These are phyloP conservation scores for Penicillium pancosmium DNA, from an alignment of 495 filamentous ascomycete genomes.

Conservation along the genomic window DNA sequence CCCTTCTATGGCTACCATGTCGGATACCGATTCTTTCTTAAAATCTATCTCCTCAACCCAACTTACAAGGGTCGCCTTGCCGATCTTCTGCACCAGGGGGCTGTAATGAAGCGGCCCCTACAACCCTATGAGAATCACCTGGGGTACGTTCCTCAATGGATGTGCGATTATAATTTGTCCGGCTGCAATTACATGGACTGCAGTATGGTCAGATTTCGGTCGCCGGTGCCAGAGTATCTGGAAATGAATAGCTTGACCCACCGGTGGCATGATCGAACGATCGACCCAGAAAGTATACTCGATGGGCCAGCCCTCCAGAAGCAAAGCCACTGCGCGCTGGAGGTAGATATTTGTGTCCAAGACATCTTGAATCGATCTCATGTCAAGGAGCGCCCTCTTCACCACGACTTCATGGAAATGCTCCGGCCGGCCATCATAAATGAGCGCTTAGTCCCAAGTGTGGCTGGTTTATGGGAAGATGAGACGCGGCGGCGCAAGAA, in stretches of 20 bases:
- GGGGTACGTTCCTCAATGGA: conserved; percentile 91
- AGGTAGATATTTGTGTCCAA: conserved; percentile 85
- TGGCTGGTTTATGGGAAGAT: conserved; percentile 92
- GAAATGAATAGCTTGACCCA: conserved; percentile 59
- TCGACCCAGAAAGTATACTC: conserved; percentile 55
- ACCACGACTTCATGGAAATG: conserved; percentile 85
- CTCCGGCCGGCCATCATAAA: conserved; percentile 63
- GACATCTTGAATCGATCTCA: conserved; percentile 83
- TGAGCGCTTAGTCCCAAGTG: conserved; percentile 85
- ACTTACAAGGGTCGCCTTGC: conserved; percentile 76
- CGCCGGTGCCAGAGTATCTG: conserved; percentile 71
- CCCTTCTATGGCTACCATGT: conserved; percentile 96
- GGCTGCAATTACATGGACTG: conserved; percentile 87
- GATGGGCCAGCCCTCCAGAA: conserved; percentile 66
- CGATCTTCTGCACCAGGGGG: conserved; percentile 83
- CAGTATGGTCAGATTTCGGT: conserved; percentile 67
- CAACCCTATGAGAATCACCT: conserved; percentile 95
- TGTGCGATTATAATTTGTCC: conserved; percentile 96
- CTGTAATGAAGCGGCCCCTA: conserved; percentile 76
- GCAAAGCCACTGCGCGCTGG: conserved; percentile 83
- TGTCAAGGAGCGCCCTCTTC: conserved; percentile 72
- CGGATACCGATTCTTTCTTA: conserved; percentile 88
- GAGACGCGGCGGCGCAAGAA: conserved; percentile 79
- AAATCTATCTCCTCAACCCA: conserved; percentile 91
- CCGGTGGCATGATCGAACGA: conserved; percentile 79